phyloP scores from a whole-genome alignment of 2,329 filamentous ascomycete genomes.

The Hypomyces rosellus region DNA sequence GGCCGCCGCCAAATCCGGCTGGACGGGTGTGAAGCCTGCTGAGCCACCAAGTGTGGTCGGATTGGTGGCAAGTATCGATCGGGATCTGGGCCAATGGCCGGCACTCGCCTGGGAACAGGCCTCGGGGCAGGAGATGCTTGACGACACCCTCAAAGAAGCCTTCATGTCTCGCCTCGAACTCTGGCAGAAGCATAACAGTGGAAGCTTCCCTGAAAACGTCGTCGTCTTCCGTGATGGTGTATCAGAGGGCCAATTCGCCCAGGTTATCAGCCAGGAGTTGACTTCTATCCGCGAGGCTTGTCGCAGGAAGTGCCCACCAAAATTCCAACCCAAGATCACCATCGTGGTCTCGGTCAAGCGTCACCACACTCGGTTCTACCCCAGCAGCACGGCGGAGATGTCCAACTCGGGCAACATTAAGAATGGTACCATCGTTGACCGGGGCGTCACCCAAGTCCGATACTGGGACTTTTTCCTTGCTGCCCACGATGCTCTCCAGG shows the following conservation, averaged over 20 bases:
- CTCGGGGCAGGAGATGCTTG: conserved; percentile 65
- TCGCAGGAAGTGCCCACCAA: conserved; percentile 47
- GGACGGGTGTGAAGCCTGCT: conserved; percentile 16
- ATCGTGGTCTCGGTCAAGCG: conserved; percentile 81
- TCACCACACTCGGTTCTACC: conserved; percentile 84
- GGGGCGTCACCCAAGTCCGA: conserved; percentile 67
- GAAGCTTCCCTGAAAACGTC: conserved; percentile 60
- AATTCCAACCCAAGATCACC: conserved; percentile 54
- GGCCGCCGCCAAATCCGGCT: conserved; percentile 9
- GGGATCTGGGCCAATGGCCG: conserved; percentile 69
- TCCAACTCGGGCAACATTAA: conserved; percentile 57
- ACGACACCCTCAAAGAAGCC: conserved; percentile 49
- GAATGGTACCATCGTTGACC: conserved; percentile 78
- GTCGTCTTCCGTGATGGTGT: conserved; percentile 86
- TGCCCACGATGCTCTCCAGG: conserved; percentile 72
- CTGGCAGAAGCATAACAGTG: conserved; percentile 55
- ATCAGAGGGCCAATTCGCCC: conserved; percentile 73
- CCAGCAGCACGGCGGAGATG: conserved; percentile 44
- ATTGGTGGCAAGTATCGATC: conserved; percentile 71
- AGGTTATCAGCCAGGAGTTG: conserved; percentile 64
- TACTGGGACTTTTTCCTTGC: conserved; percentile 84
- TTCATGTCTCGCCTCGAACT: conserved; percentile 58
- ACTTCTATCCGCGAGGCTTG: conserved; percentile 61
- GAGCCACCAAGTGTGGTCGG: conserved; percentile 67
- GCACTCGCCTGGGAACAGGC: conserved; percentile 63